Percentiles rank a stretch among this genome's conserved stretches.
phyloP scores from a whole-genome alignment of 371 early-diverging fungal genomes.

The Batrachochytrium dendrobatidis region DNA sequence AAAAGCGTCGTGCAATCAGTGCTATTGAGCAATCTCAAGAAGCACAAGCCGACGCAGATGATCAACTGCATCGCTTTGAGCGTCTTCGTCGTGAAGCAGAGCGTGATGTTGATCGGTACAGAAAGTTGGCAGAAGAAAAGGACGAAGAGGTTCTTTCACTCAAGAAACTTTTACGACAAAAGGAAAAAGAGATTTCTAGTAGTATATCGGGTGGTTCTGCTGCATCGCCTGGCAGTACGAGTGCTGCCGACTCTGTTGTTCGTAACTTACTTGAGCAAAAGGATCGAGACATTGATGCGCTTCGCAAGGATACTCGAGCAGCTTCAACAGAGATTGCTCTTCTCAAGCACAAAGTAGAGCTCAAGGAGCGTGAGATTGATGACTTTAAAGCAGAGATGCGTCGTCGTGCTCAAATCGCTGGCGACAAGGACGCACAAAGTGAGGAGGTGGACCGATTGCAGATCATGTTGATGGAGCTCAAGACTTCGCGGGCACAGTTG shows the following conservation, averaged over 20 bases:
- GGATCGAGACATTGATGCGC: slow-evolving; percentile 4
- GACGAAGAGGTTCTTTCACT: slow-evolving; percentile 11
- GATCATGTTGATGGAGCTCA: slow-evolving; percentile 26
- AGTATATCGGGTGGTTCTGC: no score
- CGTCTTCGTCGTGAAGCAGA: slow-evolving; percentile 2
- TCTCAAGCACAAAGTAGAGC: slow-evolving; percentile 20
- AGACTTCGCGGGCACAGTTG: slow-evolving; percentile 28
- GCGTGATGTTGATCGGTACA: slow-evolving; percentile 8
- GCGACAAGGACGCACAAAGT: slow-evolving; percentile 8
- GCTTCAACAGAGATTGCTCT: slow-evolving; percentile 15
- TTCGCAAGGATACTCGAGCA: slow-evolving; percentile 1
- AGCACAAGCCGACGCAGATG: slow-evolving; percentile 3
- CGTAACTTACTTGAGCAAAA: slow-evolving; percentile 6
- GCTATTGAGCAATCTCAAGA: background rate
- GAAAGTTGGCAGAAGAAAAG: slow-evolving; percentile 1
- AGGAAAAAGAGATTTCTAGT: slow-evolving; percentile 12
- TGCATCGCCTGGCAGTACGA: background rate
- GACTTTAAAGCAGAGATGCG: slow-evolving; percentile 18
- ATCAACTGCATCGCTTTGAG: slow-evolving; percentile 9
- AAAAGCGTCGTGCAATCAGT: background rate
- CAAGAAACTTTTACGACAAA: slow-evolving; percentile 5
- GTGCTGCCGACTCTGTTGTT: background rate
- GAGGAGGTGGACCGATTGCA: slow-evolving; percentile 29
- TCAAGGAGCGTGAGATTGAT: slow-evolving; percentile 20
- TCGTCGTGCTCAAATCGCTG: slow-evolving; percentile 6